These are phyloP conservation scores for Asclepias syriaca DNA, from an alignment of 257 asterid genomes.

Conservation along the genomic window DNA sequence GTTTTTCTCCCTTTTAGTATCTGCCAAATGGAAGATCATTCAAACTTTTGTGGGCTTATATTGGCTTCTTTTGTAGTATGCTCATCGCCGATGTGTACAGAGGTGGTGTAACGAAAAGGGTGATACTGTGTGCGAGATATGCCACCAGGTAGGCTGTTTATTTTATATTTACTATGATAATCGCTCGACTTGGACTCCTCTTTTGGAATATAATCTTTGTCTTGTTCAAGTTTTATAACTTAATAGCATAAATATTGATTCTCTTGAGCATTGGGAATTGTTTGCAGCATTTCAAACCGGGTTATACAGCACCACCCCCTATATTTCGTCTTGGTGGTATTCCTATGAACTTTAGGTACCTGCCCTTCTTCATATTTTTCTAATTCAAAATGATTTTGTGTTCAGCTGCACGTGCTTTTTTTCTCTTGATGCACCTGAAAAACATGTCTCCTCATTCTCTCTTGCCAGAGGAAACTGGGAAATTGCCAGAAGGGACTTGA, in stretches of 20 bases:
- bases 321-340: slow-evolving; percentile 70
- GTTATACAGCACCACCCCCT: slow-evolving; percentile 93
- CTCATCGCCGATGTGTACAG: slow-evolving; percentile 90
- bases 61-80: slow-evolving; percentile 56
- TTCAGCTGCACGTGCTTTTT: not conserved
- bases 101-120: slow-evolving; percentile 99
- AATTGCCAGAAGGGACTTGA: slow-evolving; percentile 64
- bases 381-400: not conserved
- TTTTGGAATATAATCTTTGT: not conserved
- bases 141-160: slow-evolving; percentile 69
- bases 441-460: slow-evolving; percentile 13
- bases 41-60: slow-evolving; percentile 2
- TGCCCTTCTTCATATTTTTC: not conserved
- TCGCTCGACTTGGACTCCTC: not conserved
- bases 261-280: slow-evolving; percentile 8
- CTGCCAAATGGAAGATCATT: slow-evolving; percentile 6
- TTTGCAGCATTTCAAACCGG: slow-evolving; percentile 78
- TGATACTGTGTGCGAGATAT: slow-evolving; percentile 87
- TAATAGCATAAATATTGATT: not conserved
- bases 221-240: not conserved
- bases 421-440: not conserved
- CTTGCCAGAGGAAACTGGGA: slow-evolving; percentile 87
- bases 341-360: slow-evolving; percentile 78
- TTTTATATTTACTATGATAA: not conserved
- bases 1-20: not conserved